Percentiles rank a stretch among this genome's conserved stretches.
Conservation (phyloP, 164 flowering plant species). For the Aristolochia contorta region DNA sequence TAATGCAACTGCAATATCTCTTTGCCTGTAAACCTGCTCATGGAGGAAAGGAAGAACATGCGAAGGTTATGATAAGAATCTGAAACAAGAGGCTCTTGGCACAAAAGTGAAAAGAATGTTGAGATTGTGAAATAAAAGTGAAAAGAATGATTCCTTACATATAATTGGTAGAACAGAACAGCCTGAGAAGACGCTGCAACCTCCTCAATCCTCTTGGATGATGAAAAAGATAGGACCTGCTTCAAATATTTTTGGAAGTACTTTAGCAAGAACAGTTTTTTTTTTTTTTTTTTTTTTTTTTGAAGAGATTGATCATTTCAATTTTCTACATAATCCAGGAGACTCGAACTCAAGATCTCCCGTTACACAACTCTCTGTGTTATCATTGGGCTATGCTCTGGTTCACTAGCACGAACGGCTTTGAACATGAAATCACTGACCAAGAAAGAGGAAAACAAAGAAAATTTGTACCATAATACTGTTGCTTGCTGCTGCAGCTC, state of each 20-base stretch:
- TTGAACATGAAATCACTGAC: not conserved
- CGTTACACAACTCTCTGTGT: no score
- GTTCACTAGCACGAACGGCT: not conserved
- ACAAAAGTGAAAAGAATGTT: no score
- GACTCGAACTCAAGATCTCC: no score
- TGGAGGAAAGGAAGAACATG: not conserved
- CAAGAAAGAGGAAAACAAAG: not conserved
- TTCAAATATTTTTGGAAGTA: no score
- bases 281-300: no score
- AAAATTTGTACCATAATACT: constrained; percentile 53
- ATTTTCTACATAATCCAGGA: no score
- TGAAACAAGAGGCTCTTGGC: no score
- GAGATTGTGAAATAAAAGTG: no score
- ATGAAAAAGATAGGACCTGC: constrained; percentile 51
- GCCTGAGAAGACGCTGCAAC: constrained; percentile 75
- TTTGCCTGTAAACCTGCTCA: constrained; percentile 48
- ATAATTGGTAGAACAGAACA: constrained; percentile 71
- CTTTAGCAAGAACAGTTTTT: not conserved
- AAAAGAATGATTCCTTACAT: constrained; percentile 55
- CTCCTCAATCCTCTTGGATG: constrained; percentile 68
- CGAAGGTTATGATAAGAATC: no score
- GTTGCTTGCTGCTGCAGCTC: constrained; percentile 66
- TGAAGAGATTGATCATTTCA: no score
- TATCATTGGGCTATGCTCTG: no score
- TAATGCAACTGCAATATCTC: constrained; percentile 54